Evolutionary conservation across 495 filamentous ascomycete genomes (phyloP), one percentile per base, ranked within the genome.

Genomic region (Xylaria acuta): DNA sequence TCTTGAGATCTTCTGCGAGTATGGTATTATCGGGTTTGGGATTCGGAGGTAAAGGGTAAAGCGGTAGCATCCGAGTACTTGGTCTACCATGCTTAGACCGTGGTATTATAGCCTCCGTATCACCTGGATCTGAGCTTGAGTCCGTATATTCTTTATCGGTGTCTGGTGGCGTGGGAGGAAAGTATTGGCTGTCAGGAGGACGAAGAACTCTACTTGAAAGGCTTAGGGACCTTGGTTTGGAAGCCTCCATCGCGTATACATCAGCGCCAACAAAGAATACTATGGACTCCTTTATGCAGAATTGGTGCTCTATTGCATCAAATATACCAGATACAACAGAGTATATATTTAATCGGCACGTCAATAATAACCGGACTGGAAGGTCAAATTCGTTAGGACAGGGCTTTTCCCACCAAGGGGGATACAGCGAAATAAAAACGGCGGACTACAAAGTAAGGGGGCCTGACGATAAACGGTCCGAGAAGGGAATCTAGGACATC

Each of bases 1-100:
- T 98, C 49, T 91, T 90, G 68, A 92, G 84, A 76, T 98, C 95
- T 75, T 92, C 76, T 45, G 90, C 86, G 9, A 97, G 84, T 20
- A 97, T 87, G 49, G 87, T 82, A 54, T 86, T 90, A 18, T 89
- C 90, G 43, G 81, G 75, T 60, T 80, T 86, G 7, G 90, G 87
- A n/a, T 84, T 88, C 8, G 94, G 95, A 22, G 94, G 94, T 14
- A 97, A 84, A 6, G 93, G 90, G 65, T 85, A 86, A 11, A 58
- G 68, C 11, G 75, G 77, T 30, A 67, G 34, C 49, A 25, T 51
- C 30, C 56, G 51, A n/a, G 32, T 11, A 32, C 41, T 73, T 38
- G 45, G 20, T 30, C 30, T 41, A 20, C 20, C 14, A 53, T 43
- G 43, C 43, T 38, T 16, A 5, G 34, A 43, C n/a, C 30, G 49